phyloP scores from a whole-genome alignment of 306 rosid species.

The Heteromeles arbutifolia region DNA sequence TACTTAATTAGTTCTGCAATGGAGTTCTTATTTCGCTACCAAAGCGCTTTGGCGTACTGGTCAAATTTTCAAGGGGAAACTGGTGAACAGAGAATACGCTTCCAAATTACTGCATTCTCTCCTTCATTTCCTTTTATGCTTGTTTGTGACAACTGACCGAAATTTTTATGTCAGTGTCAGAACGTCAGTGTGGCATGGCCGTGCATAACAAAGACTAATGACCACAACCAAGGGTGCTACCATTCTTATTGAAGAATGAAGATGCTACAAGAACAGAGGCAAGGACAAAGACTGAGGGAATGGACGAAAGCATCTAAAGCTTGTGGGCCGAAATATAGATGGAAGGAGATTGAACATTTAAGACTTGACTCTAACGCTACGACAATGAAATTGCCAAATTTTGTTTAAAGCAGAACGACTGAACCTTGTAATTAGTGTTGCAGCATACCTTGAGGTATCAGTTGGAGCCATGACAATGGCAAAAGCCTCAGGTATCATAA shows the following conservation, averaged over 20 bases:
- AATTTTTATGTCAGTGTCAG: neutral
- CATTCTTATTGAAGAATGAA: neutral
- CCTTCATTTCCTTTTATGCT: neutral
- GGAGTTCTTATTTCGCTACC: neutral
- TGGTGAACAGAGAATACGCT: neutral
- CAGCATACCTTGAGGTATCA: constrained; percentile 52
- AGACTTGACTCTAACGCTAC: neutral
- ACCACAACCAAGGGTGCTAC: neutral
- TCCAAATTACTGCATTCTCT: neutral
- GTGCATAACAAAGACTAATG: neutral
- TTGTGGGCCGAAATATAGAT: neutral
- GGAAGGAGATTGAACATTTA: neutral
- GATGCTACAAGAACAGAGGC: neutral
- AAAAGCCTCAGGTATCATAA: constrained; percentile 78
- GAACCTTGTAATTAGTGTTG: neutral
- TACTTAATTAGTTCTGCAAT: neutral
- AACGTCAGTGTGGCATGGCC: neutral
- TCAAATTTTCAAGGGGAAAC: neutral
- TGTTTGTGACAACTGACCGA: neutral
- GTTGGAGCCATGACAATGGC: constrained; percentile 81
- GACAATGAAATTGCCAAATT: neutral
- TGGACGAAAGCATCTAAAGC: neutral
- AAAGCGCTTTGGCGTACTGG: neutral
- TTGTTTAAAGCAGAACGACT: neutral
- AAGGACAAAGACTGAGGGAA: neutral